phyloP scores from a whole-genome alignment of 1,284 basidiomycete species.

The Cryptococcus neoformans region DNA sequence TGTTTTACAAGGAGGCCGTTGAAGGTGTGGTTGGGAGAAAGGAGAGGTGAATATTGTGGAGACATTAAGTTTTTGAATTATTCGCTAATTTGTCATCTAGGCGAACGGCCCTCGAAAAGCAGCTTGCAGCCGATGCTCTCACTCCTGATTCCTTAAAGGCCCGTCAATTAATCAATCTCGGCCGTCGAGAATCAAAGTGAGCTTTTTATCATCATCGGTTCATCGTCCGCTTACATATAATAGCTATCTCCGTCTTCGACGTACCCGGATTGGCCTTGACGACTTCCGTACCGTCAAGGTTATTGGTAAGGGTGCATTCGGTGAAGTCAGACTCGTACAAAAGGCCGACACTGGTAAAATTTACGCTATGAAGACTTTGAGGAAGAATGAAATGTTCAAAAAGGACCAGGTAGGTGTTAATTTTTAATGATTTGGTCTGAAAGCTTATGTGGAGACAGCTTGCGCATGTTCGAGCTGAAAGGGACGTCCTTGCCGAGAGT shows the following conservation, averaged over 20 bases:
- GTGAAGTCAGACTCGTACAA: constrained; percentile 94
- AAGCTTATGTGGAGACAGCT: constrained; percentile 56
- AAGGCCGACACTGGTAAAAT: constrained; percentile 97
- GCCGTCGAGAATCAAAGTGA: constrained; percentile 79
- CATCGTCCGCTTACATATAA: background rate
- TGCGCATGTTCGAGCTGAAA: constrained; percentile 96
- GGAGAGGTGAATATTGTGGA: constrained; percentile 56
- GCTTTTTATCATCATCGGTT: constrained; percentile 6
- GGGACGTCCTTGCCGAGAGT: constrained; percentile 95
- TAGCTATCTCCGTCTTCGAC: constrained; percentile 75
- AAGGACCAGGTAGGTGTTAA: constrained; percentile 79
- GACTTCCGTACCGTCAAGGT: constrained; percentile 98
- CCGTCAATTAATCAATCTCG: constrained; percentile 84
- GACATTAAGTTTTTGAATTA: constrained; percentile 12
- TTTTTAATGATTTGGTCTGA: background rate
- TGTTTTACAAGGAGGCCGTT: constrained; percentile 95
- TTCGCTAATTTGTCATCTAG: constrained; percentile 50
- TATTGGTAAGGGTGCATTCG: constrained; percentile 98
- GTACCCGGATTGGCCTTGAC: constrained; percentile 87
- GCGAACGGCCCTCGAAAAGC: constrained; percentile 88
- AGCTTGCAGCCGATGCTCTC: constrained; percentile 68
- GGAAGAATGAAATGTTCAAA: constrained; percentile 99
- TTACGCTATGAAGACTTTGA: constrained; percentile 98
- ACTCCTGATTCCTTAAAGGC: constrained; percentile 82
- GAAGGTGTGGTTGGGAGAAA: constrained; percentile 88